These are phyloP conservation scores for Galeopsis tetrahit DNA, from an alignment of 257 asterid species.

Conservation along the genomic window DNA sequence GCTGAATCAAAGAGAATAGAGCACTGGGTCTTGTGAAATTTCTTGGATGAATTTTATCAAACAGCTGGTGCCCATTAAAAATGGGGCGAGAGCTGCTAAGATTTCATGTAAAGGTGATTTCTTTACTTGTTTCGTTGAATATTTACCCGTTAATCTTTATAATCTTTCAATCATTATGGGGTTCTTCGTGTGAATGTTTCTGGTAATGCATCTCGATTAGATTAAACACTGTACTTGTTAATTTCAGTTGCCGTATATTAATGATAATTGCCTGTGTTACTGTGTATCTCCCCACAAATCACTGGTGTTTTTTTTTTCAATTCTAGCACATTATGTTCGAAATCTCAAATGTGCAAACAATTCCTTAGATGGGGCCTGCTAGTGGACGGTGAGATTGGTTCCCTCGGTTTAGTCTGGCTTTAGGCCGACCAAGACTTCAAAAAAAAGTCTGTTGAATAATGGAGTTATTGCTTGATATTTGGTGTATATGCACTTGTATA, in stretches of 20 bases:
- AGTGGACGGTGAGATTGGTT: no score
- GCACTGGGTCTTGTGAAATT: conserved; percentile 30
- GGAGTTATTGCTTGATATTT: neutral
- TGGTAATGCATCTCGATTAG: neutral
- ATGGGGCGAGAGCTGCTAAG: conserved; percentile 44
- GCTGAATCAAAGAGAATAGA: conserved; percentile 22
- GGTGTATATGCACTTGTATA: conserved; percentile 1
- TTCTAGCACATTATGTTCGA: neutral
- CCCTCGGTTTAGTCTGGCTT: no score
- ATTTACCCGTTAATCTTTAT: conserved; percentile 6
- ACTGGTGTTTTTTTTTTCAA: neutral
- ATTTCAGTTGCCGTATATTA: neutral
- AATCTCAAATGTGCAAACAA: neutral
- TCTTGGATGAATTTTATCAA: conserved; percentile 68
- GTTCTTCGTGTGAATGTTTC: neutral
- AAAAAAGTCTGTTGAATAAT: neutral
- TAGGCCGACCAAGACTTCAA: no score
- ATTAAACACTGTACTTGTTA: neutral
- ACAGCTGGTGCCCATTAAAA: conserved; percentile 46
- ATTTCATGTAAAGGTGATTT: conserved; percentile 54
- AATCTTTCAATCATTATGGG: neutral
- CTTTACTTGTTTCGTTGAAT: conserved; percentile 13
- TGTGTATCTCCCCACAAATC: neutral
- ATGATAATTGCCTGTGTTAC: neutral
- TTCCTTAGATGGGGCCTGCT: no score